Evolutionary conservation across 305 asterid genomes (phyloP).

Genomic region (Lippia alba): DNA sequence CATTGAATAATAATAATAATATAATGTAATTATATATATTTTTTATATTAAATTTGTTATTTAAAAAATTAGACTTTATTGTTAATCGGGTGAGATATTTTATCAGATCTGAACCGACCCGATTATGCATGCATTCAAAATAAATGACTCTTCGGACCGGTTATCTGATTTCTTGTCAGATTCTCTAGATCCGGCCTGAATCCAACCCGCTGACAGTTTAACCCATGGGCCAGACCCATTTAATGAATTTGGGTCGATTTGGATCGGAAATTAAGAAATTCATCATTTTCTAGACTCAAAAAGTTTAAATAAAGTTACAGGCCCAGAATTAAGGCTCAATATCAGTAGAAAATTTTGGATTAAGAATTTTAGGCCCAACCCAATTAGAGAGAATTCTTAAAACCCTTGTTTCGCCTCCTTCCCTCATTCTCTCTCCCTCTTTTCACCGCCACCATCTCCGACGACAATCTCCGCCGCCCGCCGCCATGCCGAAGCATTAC

Average conservation of each 20-base stretch:
- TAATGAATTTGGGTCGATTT: background rate
- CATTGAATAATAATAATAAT: too few species aligned
- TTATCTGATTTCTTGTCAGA: too few species aligned
- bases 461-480: background rate
- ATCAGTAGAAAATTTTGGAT: background rate
- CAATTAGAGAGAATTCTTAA: background rate
- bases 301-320: background rate
- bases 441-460: conserved; percentile 1
- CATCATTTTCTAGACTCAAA: background rate
- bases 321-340: conserved; percentile 36
- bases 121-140: too few species aligned
- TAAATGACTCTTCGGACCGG: too few species aligned
- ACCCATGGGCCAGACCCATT: conserved; percentile 2
- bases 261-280: too few species aligned
- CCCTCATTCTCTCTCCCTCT: conserved; percentile 1
- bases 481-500: conserved; percentile 91
- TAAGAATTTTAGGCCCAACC: conserved; percentile 19
- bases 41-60: too few species aligned
- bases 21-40: too few species aligned
- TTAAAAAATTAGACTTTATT: too few species aligned
- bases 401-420: conserved; percentile 30
- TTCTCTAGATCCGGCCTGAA: too few species aligned
- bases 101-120: too few species aligned
- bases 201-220: too few species aligned
- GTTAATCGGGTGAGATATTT: too few species aligned